phyloP scores from a whole-genome alignment of 768 basidiomycete species.

The Coprinellus aureogranulatus region DNA sequence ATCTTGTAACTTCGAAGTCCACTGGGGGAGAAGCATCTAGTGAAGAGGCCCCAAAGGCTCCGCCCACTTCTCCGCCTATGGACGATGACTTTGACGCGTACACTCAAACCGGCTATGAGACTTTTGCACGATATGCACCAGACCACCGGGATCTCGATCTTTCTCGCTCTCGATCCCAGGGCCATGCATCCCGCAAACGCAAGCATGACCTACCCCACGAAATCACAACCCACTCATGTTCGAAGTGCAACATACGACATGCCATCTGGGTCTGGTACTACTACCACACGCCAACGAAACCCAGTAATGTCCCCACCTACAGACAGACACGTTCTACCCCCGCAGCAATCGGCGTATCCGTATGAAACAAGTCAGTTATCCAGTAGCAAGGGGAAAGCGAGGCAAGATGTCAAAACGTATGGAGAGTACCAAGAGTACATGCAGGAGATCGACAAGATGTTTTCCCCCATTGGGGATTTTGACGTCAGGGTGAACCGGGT shows the following conservation, averaged over 20 bases:
- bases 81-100: constrained; percentile 40
- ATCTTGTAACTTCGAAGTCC: constrained; percentile 39
- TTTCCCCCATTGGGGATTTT: constrained; percentile 21
- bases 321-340: constrained; percentile 11
- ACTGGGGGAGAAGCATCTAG: constrained; percentile 34
- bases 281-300: not conserved
- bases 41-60: constrained; percentile 37
- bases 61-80: constrained; percentile 35
- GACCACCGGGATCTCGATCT: not conserved
- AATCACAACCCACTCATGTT: not conserved
- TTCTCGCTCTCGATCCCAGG: not conserved
- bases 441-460: constrained; percentile 29
- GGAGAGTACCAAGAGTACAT: constrained; percentile 34
- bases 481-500: constrained; percentile 19
- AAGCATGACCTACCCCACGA: constrained; percentile 2
- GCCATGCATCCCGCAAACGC: not conserved
- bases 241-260: constrained; percentile 7
- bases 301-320: constrained; percentile 6
- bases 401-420: constrained; percentile 14
- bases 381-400: not conserved
- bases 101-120: constrained; percentile 22
- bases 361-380: not conserved
- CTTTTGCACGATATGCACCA: not conserved
- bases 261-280: constrained; percentile 3
- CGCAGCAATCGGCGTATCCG: not conserved